Evolutionary conservation across 2,329 filamentous ascomycete species (phyloP).

Genomic region (Venturia effusa): DNA sequence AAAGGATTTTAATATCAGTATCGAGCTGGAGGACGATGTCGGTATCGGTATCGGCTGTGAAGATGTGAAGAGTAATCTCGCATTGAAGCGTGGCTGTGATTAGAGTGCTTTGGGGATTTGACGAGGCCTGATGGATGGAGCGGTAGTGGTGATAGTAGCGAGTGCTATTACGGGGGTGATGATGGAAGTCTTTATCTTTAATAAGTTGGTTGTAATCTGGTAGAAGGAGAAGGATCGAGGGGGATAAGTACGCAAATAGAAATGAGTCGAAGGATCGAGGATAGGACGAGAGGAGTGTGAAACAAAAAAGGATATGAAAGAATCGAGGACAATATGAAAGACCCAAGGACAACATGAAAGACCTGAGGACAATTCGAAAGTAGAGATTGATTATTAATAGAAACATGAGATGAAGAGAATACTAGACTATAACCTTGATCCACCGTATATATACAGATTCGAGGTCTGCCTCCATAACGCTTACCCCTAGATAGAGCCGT

Average conservation of each 20-base stretch:
- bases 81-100: not conserved
- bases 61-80: not conserved
- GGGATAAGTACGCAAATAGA: not conserved
- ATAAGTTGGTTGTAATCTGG: not conserved
- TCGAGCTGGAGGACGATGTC: not conserved
- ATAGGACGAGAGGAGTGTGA: not conserved
- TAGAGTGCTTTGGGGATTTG: not conserved
- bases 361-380: not conserved
- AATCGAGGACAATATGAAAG: not conserved
- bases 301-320: not conserved
- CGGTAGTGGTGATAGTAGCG: not conserved
- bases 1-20: not conserved
- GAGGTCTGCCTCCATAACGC: not conserved
- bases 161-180: not conserved
- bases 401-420: not conserved
- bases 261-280: not conserved
- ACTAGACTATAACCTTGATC: not conserved
- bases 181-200: not conserved
- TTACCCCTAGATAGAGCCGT: not conserved
- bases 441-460: not conserved
- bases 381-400: not conserved
- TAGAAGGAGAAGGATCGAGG: not conserved
- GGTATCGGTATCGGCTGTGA: not conserved
- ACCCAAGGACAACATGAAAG: not conserved
- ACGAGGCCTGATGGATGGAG: not conserved